These are phyloP conservation scores for Solioccasus polychromus DNA, from an alignment of 768 basidiomycete genomes.

Conservation along the genomic window DNA sequence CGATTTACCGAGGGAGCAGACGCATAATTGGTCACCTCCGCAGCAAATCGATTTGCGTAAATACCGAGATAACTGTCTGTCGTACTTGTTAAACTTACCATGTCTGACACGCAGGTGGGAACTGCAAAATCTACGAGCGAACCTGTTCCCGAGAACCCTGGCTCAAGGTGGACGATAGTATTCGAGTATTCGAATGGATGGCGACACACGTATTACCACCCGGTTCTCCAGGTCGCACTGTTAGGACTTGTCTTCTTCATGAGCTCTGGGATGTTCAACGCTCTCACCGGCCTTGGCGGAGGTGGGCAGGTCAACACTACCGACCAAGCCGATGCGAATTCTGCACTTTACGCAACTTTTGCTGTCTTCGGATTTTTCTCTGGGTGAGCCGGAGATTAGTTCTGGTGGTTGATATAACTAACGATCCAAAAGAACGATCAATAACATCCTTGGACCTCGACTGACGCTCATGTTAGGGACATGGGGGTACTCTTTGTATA, in stretches of 20 bases:
- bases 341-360: conserved; percentile 64
- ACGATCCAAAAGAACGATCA: conserved; percentile 52
- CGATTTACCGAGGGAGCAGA: no score
- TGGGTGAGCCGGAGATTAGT: conserved; percentile 43
- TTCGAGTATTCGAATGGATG: conserved; percentile 51
- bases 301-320: conserved; percentile 69
- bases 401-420: background rate
- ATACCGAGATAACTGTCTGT: no score
- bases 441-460: conserved; percentile 60
- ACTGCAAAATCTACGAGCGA: conserved; percentile 18
- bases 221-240: conserved; percentile 41
- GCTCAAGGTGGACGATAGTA: conserved; percentile 21
- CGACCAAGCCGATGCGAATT: conserved; percentile 66
- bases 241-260: conserved; percentile 68
- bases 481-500: conserved; percentile 50
- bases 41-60: no score
- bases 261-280: conserved; percentile 71
- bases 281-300: conserved; percentile 75
- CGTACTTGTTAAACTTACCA: no score
- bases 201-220: conserved; percentile 55
- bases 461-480: conserved; percentile 50
- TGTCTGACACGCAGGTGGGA: conserved; percentile 19
- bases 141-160: conserved; percentile 20
- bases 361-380: conserved; percentile 66
- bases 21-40: no score